A percentile compares a stretch with the other conserved stretches of the same genome.
These are phyloP conservation scores for Xylaria sp. DNA, from an alignment of 2,329 filamentous ascomycete species.

Conservation along the genomic window DNA sequence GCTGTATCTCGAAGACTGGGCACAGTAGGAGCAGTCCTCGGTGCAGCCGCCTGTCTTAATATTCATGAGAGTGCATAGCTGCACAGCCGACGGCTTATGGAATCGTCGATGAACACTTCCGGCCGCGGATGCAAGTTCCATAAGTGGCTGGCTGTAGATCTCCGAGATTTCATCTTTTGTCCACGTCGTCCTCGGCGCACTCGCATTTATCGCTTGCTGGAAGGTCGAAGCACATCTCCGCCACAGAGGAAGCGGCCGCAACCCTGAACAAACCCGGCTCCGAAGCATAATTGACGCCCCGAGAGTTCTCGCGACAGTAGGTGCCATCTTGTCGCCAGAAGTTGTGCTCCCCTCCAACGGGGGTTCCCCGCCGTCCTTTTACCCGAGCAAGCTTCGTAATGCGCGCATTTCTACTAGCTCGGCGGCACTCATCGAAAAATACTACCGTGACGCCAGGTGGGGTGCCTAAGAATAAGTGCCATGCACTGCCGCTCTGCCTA, in stretches of 20 bases:
- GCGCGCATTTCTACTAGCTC: constrained; percentile 26
- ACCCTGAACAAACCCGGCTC: background rate
- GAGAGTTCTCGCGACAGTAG: constrained; percentile 21
- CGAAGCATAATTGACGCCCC: constrained; percentile 11
- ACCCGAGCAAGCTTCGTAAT: constrained; percentile 27
- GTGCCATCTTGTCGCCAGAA: constrained; percentile 1
- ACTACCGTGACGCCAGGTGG: constrained; percentile 18
- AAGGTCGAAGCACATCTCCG: constrained; percentile 29
- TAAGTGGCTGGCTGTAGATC: constrained; percentile 83
- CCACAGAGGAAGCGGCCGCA: background rate
- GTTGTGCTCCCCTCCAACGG: background rate
- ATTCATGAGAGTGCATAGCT: constrained; percentile 95
- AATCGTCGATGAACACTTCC: constrained; percentile 84
- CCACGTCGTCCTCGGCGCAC: constrained; percentile 76
- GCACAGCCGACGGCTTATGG: constrained; percentile 84
- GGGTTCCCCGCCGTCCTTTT: background rate
- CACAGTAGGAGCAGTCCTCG: constrained; percentile 94
- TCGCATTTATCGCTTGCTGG: constrained; percentile 66
- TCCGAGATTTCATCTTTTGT: constrained; percentile 82
- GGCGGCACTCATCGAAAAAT: constrained; percentile 18
- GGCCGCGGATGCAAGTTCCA: constrained; percentile 80
- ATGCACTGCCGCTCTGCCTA: constrained; percentile 19
- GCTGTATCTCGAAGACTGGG: constrained; percentile 86
- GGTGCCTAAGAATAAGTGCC: constrained; percentile 15
- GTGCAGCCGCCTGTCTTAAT: constrained; percentile 95